Base-by-base conservation (phyloP, 2,329 filamentous ascomycete genomes). In the Delphinella strobiligena region DNA sequence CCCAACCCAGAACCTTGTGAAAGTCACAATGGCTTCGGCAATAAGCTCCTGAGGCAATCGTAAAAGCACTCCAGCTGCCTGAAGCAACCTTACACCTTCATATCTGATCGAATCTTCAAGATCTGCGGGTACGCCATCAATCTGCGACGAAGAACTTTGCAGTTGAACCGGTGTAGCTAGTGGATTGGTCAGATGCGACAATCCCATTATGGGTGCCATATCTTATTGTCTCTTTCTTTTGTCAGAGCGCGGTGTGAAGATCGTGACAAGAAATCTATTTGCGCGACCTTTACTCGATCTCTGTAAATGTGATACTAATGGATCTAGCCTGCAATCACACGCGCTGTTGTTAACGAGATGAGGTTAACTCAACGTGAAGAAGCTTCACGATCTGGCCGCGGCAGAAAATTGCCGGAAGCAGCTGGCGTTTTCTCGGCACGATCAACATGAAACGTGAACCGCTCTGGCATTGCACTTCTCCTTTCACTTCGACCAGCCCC, bases 1-100 rank as follows among this genome's bases (percentile, higher is more conserved):
- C 60, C 74, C 54, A 65, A 86, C 64, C 80, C 83, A 93, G 62
- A 86, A 91, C 11, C 89, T 75, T 37, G 81, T 80, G 24, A 93
- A 75, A 0, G 91, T 62, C 31, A 95, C 77, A 54, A 88, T 84
- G 3, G 88, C 85, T 53, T 87, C 83, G 4, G 87, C 83, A 30
- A 91, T 84, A 30, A 85, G 76, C 49, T 87, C 84, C 56, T 94
- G 87, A 5, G 86, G 83, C 30, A 96, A 69, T 35, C 84, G 76
- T 3, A 98, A 71, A 14, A 96, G 73, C 37, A 93, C 71, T 19
- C 84, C 84, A 9, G 83, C 82, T 16, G 80, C 77, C 60, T 91
- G 84, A 3, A 81, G 84, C 32, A 89, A 72, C 49, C 74, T 74
- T 55, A 82, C 78, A 27, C 80, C 79, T 39, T 79, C 71, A 57